These are phyloP conservation scores for Macrocystidia cucumis DNA, from an alignment of 1,284 basidiomycete species.

Conservation along the genomic window DNA sequence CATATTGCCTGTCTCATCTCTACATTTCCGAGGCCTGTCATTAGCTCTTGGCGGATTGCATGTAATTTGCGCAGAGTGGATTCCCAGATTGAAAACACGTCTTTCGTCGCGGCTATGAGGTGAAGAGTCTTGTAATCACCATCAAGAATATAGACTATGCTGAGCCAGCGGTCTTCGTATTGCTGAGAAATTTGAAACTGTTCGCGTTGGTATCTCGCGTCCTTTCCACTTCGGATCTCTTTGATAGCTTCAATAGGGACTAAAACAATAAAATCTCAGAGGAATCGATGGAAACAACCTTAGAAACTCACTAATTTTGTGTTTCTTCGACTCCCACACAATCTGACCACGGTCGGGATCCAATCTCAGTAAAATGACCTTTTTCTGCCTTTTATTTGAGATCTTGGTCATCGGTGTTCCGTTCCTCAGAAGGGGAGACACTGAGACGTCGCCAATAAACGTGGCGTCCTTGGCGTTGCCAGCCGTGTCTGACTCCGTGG, in stretches of 20 bases:
- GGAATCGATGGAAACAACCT: background rate
- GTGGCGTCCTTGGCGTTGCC: slow-evolving; percentile 3
- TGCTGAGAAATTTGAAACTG: slow-evolving; percentile 62
- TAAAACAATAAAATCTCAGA: slow-evolving; percentile 17
- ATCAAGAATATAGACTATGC: slow-evolving; percentile 70
- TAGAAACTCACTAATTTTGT: slow-evolving; percentile 13
- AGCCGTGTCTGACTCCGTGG: no score
- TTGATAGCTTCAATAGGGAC: slow-evolving; percentile 90
- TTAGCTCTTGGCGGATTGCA: slow-evolving; percentile 57
- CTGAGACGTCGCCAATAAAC: slow-evolving; percentile 11
- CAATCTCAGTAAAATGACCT: slow-evolving; percentile 15
- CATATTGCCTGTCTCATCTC: slow-evolving; percentile 68
- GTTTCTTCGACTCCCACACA: slow-evolving; percentile 16
- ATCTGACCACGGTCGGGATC: slow-evolving; percentile 19
- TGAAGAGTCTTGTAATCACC: slow-evolving; percentile 90
- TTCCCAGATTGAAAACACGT: slow-evolving; percentile 67
- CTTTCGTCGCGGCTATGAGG: slow-evolving; percentile 70
- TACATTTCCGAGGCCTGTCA: slow-evolving; percentile 57
- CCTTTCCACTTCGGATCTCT: slow-evolving; percentile 77
- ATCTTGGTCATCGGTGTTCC: slow-evolving; percentile 20
- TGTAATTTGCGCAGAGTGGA: slow-evolving; percentile 51
- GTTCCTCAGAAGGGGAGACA: slow-evolving; percentile 13
- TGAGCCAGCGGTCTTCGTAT: slow-evolving; percentile 67
- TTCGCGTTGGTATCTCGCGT: slow-evolving; percentile 74
- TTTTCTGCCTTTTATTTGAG: slow-evolving; percentile 16